Percentiles rank a stretch among this genome's conserved stretches.
These are phyloP conservation scores for Aspergillus pseudotamarii DNA, from an alignment of 2,329 filamentous ascomycete species.

Conservation along the genomic window DNA sequence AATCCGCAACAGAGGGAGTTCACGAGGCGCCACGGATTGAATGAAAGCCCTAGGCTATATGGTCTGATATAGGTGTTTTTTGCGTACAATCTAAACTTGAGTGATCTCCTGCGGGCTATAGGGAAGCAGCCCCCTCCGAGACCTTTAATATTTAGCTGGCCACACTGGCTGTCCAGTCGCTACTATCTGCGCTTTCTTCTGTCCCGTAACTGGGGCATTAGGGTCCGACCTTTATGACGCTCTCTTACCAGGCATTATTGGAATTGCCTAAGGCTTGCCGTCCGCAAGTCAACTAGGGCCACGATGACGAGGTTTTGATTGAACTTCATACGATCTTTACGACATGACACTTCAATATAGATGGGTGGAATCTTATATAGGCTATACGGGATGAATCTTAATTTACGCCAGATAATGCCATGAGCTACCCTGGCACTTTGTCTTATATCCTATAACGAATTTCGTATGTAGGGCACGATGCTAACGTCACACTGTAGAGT, in stretches of 20 bases:
- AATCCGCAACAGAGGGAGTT: background rate
- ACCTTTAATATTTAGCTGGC: background rate
- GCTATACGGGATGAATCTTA: background rate
- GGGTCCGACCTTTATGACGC: background rate
- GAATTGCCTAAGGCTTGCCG: background rate
- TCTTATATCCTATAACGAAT: background rate
- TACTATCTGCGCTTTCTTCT: background rate
- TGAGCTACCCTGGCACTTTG: background rate
- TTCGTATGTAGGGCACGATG: background rate
- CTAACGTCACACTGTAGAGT: background rate
- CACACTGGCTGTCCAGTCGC: slow-evolving; percentile 1
- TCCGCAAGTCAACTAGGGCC: background rate
- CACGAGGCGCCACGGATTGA: background rate
- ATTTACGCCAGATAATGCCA: background rate
- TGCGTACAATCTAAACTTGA: background rate
- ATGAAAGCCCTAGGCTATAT: background rate
- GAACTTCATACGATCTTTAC: slow-evolving; percentile 4
- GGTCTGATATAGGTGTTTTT: background rate
- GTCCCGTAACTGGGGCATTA: background rate
- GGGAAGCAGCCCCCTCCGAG: background rate
- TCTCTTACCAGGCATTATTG: background rate
- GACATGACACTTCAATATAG: background rate
- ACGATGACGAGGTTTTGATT: background rate
- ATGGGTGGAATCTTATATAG: too few relatives aligned
- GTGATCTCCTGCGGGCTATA: background rate